Base-by-base conservation (phyloP, 208 protist genomes). In the Leishmania lainsoni region DNA sequence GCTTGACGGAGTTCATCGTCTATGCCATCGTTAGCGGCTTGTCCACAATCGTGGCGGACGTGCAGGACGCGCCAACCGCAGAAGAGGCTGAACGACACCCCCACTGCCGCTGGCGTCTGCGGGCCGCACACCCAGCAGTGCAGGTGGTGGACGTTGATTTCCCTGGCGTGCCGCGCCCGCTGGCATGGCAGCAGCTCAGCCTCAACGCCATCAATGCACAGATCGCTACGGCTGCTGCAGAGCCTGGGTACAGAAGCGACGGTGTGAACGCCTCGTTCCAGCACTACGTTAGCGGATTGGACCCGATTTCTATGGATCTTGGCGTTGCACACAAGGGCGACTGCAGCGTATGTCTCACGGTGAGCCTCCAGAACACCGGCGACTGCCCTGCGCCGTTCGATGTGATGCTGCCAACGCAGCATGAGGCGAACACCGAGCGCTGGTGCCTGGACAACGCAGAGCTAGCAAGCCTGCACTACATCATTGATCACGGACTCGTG, bases 361-460 rank as follows among this genome's bases (percentile, higher is more conserved):
- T 98, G 48, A 85, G 83, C 32, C 71, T 98, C 26, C 81, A 92
- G 74, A 99, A 99, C 89, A 89, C 86, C 22, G 92, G 94, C 26
- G 87, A 85, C 73, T 94, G 95, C 76, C 80, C 86, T 0, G 89
- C 89, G 0, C 79, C 86, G n/a, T 98, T 93, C 76, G 77, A 80
- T 48, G 83, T 98, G 48, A 91, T 88, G 86, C 88, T 97, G 61
- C 97, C 97, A n/a, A 94, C 83, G 17, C 92, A 99, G 76, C 91
- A 89, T 70, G 95, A 98, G 48, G 90, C 95, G 26, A 87, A 86
- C 48, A 84, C 86, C 49, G 95, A 98, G 87, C 86, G 83, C 56
- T 99, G 97, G 96, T 96, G 92, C 56, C 84, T 96, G 56, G 89
- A 94, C 58, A 92, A 96, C 79, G 89, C 86, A 75, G 89, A 92